phyloP scores from a whole-genome alignment of 2,329 filamentous ascomycete genomes.

The Penicillium sp. region DNA sequence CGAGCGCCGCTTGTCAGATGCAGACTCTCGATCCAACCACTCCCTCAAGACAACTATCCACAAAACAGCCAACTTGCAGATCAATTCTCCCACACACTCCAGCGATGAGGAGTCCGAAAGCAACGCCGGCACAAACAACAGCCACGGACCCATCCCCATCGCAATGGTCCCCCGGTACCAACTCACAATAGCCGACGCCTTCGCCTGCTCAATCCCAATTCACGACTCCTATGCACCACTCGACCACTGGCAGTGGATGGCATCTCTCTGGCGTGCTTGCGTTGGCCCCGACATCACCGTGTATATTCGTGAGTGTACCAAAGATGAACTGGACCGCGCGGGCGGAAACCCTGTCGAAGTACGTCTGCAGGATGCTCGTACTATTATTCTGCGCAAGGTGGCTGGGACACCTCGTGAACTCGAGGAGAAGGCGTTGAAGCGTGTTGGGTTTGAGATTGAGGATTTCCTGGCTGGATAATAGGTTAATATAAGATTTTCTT shows the following conservation, averaged over 20 bases:
- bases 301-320: slow-evolving; percentile 40
- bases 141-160: slow-evolving; percentile 52
- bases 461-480: slow-evolving; percentile 54
- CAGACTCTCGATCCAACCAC: slow-evolving; percentile 1
- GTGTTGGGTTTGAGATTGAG: slow-evolving; percentile 79
- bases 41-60: slow-evolving; percentile 35
- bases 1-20: not conserved
- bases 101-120: slow-evolving; percentile 26
- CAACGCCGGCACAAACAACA: slow-evolving; percentile 13
- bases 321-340: slow-evolving; percentile 38
- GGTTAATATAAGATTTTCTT: too few species aligned
- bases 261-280: slow-evolving; percentile 83
- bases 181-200: slow-evolving; percentile 69
- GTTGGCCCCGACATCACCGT: slow-evolving; percentile 65
- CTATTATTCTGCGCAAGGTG: slow-evolving; percentile 50
- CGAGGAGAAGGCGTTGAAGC: slow-evolving; percentile 65
- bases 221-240: slow-evolving; percentile 69
- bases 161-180: slow-evolving; percentile 75
- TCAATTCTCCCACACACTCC: slow-evolving; percentile 29
- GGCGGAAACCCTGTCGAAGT: slow-evolving; percentile 54
- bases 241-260: slow-evolving; percentile 98
- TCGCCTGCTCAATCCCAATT: slow-evolving; percentile 68
- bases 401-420: slow-evolving; percentile 38
- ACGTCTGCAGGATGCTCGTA: slow-evolving; percentile 44
- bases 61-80: slow-evolving; percentile 25